Base-by-base conservation (phyloP, 768 basidiomycete genomes). In the Amanita rimosa region DNA sequence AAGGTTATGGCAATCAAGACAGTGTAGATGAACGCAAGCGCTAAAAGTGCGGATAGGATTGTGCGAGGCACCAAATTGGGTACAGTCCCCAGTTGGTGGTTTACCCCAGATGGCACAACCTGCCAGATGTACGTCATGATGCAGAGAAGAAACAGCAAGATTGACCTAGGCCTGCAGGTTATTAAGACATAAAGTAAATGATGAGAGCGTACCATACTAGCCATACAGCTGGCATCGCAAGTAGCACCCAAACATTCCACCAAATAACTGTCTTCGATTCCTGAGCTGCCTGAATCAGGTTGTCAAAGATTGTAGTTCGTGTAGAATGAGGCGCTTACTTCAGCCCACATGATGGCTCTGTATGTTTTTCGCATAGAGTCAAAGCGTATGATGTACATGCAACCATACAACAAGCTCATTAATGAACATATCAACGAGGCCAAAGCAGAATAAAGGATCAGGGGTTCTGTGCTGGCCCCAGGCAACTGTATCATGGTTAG, bases 171-270 rank as follows among this genome's bases (percentile, higher is more conserved):
- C 11, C 46, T 1, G 27, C 22, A 22, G 9, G 11, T 10, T 35
- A 44, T 48, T 27, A 5, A 34, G n/a, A 22, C 38, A 22, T 3
- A 37, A 22, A 33, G 16, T 7, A 17, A 14, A 21, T 26, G 6
- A 17, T 38, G 27, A 24, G 1, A 26, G 52, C 58, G 16, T 50
- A 76, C 80, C 81, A 85, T 6, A 77, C 68, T 29, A 83, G 70
- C 78, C 79, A 84, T 11, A 79, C 56, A 0, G 72, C 75, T 0
- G 82, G 82, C 67, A 80, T 72, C 0, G 81, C 76, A 24, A 85
- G 67, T 16, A 84, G 52, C 1, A 83, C 74, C 81, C 82, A 83
- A 14, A 83, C 76, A 52, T 85, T 85, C 82, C 83, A 70, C 51
- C 56, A 64, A 24, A 66, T 61, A 0, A 43, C 41, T 0, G 61